phyloP scores from a whole-genome alignment of 2,329 filamentous ascomycete species.

The Colletotrichum falcatum region DNA sequence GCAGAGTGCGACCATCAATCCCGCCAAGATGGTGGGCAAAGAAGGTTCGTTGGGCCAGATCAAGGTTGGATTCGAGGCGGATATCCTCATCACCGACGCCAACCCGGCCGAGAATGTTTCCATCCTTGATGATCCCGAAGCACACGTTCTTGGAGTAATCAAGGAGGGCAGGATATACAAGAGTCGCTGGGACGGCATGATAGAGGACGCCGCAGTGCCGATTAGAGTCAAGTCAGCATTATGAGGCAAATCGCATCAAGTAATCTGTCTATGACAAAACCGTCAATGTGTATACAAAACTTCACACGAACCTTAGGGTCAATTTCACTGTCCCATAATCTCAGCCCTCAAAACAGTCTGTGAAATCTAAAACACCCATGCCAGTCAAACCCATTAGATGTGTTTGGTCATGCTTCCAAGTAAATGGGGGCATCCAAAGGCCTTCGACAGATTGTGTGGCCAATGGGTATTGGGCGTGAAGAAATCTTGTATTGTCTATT shows the following conservation, averaged over 20 bases:
- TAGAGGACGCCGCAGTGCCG: constrained; percentile 38
- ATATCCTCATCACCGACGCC: constrained; percentile 62
- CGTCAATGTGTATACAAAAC: neutral
- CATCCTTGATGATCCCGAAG: constrained; percentile 60
- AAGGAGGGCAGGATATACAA: constrained; percentile 63
- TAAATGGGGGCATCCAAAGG: constrained; percentile 27
- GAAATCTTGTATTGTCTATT: neutral
- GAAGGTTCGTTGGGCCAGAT: constrained; percentile 62
- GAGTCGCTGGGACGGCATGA: constrained; percentile 43
- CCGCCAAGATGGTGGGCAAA: constrained; percentile 61
- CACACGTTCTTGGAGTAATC: constrained; percentile 61
- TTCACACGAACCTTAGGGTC: neutral
- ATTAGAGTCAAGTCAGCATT: constrained; percentile 34
- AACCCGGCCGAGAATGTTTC: constrained; percentile 68
- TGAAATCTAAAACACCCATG: constrained; percentile 45
- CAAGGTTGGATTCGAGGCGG: constrained; percentile 62
- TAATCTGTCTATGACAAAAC: neutral
- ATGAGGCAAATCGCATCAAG: neutral
- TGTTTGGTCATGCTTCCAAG: constrained; percentile 44
- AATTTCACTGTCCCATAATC: too few species aligned
- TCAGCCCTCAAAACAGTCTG: neutral
- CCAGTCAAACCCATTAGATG: constrained; percentile 45
- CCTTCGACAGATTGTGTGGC: neutral
- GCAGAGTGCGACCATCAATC: constrained; percentile 57
- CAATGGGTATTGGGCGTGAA: constrained; percentile 1